Conservation (phyloP, 345 rosid genomes). For the Eutrema yunnanense region DNA sequence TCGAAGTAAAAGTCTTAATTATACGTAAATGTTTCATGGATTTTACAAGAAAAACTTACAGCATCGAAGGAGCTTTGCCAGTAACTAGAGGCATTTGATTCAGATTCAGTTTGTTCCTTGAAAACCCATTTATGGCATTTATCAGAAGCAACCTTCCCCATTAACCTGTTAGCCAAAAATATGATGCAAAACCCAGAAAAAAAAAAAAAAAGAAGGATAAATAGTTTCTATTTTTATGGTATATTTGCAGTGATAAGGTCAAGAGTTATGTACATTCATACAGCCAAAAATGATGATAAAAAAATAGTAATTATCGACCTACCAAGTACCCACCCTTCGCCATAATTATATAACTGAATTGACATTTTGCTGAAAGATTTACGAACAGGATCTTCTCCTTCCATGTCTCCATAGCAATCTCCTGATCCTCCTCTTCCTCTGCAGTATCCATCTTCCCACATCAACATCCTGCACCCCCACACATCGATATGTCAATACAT, state of each 20-base stretch:
- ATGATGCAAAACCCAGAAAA: slow-evolving; percentile 6
- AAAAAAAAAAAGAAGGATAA: neutral
- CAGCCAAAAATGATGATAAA: neutral
- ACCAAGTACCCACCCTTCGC: slow-evolving; percentile 99
- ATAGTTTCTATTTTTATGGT: neutral
- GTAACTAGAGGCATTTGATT: slow-evolving; percentile 85
- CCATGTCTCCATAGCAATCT: slow-evolving; percentile 77
- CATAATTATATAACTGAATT: slow-evolving; percentile 96
- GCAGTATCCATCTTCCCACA: slow-evolving; percentile 99
- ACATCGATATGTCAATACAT: slow-evolving; percentile 4
- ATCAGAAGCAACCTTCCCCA: slow-evolving; percentile 99
- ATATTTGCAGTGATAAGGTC: neutral
- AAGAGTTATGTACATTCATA: neutral
- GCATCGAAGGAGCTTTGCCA: slow-evolving; percentile 99
- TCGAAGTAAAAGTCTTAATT: neutral
- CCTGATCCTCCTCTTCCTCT: slow-evolving; percentile 62
- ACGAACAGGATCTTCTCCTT: slow-evolving; percentile 90
- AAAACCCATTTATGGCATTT: slow-evolving; percentile 99
- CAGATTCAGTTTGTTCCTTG: slow-evolving; percentile 91
- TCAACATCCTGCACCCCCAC: slow-evolving; percentile 67
- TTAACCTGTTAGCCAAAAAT: slow-evolving; percentile 51
- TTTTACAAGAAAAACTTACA: slow-evolving; percentile 33
- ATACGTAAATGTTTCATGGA: neutral
- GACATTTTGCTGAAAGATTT: slow-evolving; percentile 99
- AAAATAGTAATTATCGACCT: slow-evolving; percentile 44